phyloP scores from a whole-genome alignment of 495 filamentous ascomycete genomes.

The Delitschia confertaspora region DNA sequence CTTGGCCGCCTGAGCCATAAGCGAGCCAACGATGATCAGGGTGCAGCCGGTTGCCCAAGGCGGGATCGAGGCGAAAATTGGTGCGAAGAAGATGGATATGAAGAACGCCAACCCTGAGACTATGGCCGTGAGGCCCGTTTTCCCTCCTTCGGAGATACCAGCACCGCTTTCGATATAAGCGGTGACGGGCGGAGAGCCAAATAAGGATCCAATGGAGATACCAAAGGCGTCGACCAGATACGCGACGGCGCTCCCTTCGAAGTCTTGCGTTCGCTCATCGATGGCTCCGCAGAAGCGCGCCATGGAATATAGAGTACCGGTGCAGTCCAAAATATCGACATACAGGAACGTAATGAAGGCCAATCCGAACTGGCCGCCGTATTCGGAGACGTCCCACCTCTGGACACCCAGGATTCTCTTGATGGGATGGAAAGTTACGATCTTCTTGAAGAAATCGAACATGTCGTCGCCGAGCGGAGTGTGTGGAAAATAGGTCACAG shows the following conservation, averaged over 20 bases:
- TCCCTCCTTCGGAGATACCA: slow-evolving; percentile 74
- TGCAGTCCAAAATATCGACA: slow-evolving; percentile 72
- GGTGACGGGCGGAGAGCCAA: slow-evolving; percentile 68
- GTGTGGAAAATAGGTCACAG: slow-evolving; percentile 71
- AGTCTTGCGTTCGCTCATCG: slow-evolving; percentile 64
- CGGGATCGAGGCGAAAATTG: slow-evolving; percentile 77
- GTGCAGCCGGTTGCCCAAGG: slow-evolving; percentile 79
- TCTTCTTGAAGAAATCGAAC: slow-evolving; percentile 78
- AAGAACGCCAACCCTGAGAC: slow-evolving; percentile 72
- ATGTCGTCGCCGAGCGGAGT: slow-evolving; percentile 51
- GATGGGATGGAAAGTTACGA: slow-evolving; percentile 72
- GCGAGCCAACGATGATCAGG: slow-evolving; percentile 67
- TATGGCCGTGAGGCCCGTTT: slow-evolving; percentile 73
- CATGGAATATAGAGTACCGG: slow-evolving; percentile 76
- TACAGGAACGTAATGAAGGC: slow-evolving; percentile 79
- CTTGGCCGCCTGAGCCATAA: slow-evolving; percentile 65
- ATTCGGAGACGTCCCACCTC: slow-evolving; percentile 55
- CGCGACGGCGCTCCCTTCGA: slow-evolving; percentile 67
- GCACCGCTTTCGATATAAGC: slow-evolving; percentile 78
- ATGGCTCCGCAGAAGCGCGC: slow-evolving; percentile 66
- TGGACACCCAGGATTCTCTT: slow-evolving; percentile 54
- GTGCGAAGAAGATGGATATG: slow-evolving; percentile 76
- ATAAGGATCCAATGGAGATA: slow-evolving; percentile 67
- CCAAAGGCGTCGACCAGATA: slow-evolving; percentile 70
- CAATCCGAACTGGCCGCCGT: slow-evolving; percentile 61